phyloP scores from a whole-genome alignment of 1,139 yeast genomes.

The Diutina mesorugosa region DNA sequence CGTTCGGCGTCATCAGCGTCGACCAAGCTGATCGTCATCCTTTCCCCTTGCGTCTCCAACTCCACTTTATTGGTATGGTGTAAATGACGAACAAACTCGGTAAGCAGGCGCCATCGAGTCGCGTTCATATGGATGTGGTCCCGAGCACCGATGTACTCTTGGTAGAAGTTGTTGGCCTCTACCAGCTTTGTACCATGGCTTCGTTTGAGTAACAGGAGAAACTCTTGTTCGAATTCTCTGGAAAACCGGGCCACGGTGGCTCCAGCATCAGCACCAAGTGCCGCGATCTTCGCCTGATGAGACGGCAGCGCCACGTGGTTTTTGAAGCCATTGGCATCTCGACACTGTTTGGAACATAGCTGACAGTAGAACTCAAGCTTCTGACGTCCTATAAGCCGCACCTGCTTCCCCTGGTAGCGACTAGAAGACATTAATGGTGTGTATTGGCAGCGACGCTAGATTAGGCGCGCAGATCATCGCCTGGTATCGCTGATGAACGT shows the following conservation, averaged over 20 bases:
- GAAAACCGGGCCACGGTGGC: conserved; percentile 47
- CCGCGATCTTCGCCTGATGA: conserved; percentile 44
- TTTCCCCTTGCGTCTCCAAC: conserved; percentile 30
- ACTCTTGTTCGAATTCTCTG: conserved; percentile 45
- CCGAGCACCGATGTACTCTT: conserved; percentile 68
- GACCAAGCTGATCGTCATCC: background rate
- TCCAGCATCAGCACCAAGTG: conserved; percentile 19
- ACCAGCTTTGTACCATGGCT: conserved; percentile 75
- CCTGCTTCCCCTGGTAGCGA: conserved; percentile 53
- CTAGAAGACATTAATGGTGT: background rate
- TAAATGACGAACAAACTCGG: conserved; percentile 57
- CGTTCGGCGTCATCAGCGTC: background rate
- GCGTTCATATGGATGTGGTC: conserved; percentile 87
- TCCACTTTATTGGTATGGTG: conserved; percentile 46
- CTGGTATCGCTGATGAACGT: background rate
- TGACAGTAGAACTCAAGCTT: conserved; percentile 84
- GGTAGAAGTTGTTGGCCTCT: conserved; percentile 78
- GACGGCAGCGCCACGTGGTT: conserved; percentile 73
- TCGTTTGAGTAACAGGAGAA: conserved; percentile 45
- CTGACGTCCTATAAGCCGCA: conserved; percentile 78
- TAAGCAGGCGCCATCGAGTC: conserved; percentile 64
- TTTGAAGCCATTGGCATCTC: conserved; percentile 91
- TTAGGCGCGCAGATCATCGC: background rate
- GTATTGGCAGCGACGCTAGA: background rate
- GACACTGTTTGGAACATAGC: conserved; percentile 80